phyloP scores from a whole-genome alignment of 2,329 filamentous ascomycete genomes.

The Alternaria novae-zelandiae region DNA sequence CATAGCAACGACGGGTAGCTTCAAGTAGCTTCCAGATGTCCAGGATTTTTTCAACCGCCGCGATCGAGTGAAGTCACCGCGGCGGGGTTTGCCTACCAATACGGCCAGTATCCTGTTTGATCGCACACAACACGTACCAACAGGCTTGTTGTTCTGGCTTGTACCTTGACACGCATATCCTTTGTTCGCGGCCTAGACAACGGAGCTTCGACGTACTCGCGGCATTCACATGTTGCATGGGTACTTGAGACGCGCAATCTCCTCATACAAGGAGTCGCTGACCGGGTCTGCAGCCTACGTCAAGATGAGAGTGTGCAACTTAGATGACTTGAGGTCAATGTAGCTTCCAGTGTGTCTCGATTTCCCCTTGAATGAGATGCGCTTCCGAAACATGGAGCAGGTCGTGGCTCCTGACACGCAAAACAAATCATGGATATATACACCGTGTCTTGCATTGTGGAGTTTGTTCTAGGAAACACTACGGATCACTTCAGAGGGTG shows the following conservation, averaged over 20 bases:
- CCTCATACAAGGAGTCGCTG: background rate
- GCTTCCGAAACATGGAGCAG: background rate
- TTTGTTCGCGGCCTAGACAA: background rate
- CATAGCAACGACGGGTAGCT: conserved; percentile 7
- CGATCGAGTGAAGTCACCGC: background rate
- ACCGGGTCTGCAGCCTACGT: background rate
- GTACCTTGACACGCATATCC: background rate
- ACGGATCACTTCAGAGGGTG: background rate
- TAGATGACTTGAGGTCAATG: background rate
- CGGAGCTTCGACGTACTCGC: background rate
- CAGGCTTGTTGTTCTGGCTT: background rate
- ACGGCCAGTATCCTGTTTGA: background rate
- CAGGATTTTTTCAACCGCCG: background rate
- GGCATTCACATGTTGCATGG: background rate
- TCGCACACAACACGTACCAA: background rate
- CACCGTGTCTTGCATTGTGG: background rate
- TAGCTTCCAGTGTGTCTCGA: background rate
- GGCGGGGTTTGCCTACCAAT: background rate
- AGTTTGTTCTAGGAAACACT: background rate
- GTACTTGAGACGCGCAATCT: background rate
- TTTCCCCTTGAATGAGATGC: background rate
- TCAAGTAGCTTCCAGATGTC: conserved; percentile 13
- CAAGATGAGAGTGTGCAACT: background rate
- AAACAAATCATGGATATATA: background rate
- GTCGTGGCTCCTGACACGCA: background rate